phyloP scores from a whole-genome alignment of 352 stramenopile genomes.

The Phytophthora agathidicida region DNA sequence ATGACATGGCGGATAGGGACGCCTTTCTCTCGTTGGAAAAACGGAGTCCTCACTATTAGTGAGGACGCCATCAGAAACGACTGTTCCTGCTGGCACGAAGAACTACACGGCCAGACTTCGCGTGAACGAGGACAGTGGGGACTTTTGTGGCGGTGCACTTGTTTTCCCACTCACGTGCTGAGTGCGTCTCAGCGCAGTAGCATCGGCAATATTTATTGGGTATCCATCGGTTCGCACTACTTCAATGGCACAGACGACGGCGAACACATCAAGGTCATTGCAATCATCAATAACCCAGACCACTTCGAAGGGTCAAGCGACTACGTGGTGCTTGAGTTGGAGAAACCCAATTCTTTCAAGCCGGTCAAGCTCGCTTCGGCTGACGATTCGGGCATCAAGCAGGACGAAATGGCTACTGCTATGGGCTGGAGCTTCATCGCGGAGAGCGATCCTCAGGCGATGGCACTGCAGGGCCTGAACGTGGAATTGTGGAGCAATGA shows the following conservation, averaged over 20 bases:
- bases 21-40: no score
- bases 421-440: slow-evolving; percentile 41
- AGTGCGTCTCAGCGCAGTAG: slow-evolving; percentile 21
- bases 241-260: slow-evolving; percentile 17
- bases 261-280: slow-evolving; percentile 35
- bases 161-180: slow-evolving; percentile 22
- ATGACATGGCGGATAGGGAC: no score
- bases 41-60: no score
- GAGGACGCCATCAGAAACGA: no score
- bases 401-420: no score
- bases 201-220: slow-evolving; percentile 24
- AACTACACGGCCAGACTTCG: slow-evolving; percentile 27
- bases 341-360: slow-evolving; percentile 30
- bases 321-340: slow-evolving; percentile 25
- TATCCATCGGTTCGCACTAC: slow-evolving; percentile 31
- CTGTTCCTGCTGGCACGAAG: slow-evolving; percentile 20
- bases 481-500: slow-evolving; percentile 40
- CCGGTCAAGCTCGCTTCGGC: slow-evolving; percentile 35
- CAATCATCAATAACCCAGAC: slow-evolving; percentile 23
- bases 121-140: slow-evolving; percentile 2
- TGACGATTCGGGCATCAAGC: slow-evolving; percentile 34
- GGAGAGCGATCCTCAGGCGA: slow-evolving; percentile 20
- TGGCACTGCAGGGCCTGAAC: slow-evolving; percentile 30
- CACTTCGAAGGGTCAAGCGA: slow-evolving; percentile 26
- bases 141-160: slow-evolving; percentile 21